Conservation (phyloP, 2,329 filamentous ascomycete species). For the Aspergillus nomiae region DNA sequence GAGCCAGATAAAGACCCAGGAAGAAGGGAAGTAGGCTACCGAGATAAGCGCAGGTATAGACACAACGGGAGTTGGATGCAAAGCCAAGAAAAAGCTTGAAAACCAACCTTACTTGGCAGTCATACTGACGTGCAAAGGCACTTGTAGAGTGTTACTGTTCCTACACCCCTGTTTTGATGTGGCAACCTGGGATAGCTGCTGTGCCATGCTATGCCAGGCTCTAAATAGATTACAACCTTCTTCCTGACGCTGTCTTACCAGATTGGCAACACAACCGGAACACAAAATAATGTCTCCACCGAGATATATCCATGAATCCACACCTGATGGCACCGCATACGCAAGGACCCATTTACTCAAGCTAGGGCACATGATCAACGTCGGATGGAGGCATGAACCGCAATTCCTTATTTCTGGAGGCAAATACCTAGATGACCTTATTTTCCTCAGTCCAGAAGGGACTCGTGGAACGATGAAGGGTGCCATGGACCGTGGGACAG, state of each 20-base stretch:
- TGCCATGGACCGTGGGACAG: neutral
- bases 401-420: neutral
- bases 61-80: neutral
- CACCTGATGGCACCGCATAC: constrained; percentile 6
- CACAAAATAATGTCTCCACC: constrained; percentile 35
- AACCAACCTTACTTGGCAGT: neutral
- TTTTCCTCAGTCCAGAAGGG: neutral
- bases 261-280: constrained; percentile 23
- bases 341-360: constrained; percentile 18
- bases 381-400: constrained; percentile 10
- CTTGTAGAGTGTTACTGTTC: neutral
- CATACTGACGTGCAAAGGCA: neutral
- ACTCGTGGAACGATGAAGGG: neutral
- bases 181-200: neutral
- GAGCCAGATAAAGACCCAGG: neutral
- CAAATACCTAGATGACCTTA: neutral
- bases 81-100: constrained; percentile 10
- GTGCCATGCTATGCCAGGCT: neutral
- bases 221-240: neutral
- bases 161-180: neutral
- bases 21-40: neutral
- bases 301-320: constrained; percentile 32
- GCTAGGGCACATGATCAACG: constrained; percentile 11
- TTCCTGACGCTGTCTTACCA: neutral
- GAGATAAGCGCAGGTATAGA: constrained; percentile 1